phyloP scores from a whole-genome alignment of 306 rosid genomes.

The Prunus mira region DNA sequence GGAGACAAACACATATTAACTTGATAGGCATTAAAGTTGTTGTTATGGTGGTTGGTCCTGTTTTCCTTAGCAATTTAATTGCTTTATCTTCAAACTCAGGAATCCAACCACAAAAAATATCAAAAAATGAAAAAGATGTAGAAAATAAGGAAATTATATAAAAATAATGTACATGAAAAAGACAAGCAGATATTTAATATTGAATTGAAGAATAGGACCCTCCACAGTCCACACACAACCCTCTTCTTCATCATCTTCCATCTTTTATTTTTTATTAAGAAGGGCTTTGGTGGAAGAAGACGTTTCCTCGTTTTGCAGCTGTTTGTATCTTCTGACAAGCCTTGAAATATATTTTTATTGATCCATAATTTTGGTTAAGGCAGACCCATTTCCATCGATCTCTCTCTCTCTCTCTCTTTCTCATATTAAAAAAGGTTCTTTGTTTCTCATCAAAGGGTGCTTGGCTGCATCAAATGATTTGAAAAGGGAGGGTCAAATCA shows the following conservation, averaged over 20 bases:
- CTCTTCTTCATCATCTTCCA: slow-evolving; percentile 39
- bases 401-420: slow-evolving; percentile 21
- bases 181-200: slow-evolving; percentile 90
- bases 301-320: slow-evolving; percentile 83
- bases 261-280: background rate
- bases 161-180: slow-evolving; percentile 47
- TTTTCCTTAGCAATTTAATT: slow-evolving; percentile 62
- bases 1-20: slow-evolving; percentile 25
- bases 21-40: slow-evolving; percentile 62
- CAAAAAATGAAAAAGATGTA: slow-evolving; percentile 30
- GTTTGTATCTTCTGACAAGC: slow-evolving; percentile 58
- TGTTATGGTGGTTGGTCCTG: slow-evolving; percentile 77
- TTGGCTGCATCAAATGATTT: slow-evolving; percentile 53
- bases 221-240: slow-evolving; percentile 25
- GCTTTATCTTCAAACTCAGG: slow-evolving; percentile 79
- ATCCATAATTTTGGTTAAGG: slow-evolving; percentile 25
- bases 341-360: slow-evolving; percentile 31
- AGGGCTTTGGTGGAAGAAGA: slow-evolving; percentile 66
- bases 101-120: slow-evolving; percentile 78
- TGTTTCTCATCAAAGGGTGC: slow-evolving; percentile 47
- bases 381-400: slow-evolving; percentile 19
- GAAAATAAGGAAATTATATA: background rate
- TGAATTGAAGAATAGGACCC: slow-evolving; percentile 60
- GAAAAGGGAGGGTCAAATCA: slow-evolving; percentile 80
- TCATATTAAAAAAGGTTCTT: slow-evolving; percentile 20